Percentiles rank a stretch among this genome's conserved stretches.
phyloP scores from a whole-genome alignment of 305 asterid species.

The Fraxinus latifolia region DNA sequence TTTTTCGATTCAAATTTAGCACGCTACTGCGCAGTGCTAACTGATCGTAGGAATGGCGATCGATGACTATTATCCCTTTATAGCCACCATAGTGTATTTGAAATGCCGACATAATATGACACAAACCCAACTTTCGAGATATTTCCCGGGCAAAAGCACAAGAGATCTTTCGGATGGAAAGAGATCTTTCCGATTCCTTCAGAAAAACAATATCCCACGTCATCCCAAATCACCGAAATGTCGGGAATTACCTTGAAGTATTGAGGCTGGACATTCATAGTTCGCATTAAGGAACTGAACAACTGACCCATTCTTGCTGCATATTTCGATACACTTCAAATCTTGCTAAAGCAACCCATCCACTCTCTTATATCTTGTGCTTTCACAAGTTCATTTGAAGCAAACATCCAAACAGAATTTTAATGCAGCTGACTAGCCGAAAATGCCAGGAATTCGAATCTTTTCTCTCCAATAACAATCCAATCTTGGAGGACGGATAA shows the following conservation, averaged over 20 bases:
- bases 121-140: conserved; percentile 48
- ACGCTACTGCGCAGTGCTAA: conserved; percentile 34
- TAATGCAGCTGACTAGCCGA: conserved; percentile 91
- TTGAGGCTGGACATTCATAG: conserved; percentile 49
- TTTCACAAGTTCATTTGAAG: conserved; percentile 63
- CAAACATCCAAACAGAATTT: conserved; percentile 92
- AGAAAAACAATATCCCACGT: conserved; percentile 78
- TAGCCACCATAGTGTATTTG: conserved; percentile 63
- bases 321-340: conserved; percentile 74
- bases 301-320: conserved; percentile 97
- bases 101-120: conserved; percentile 70
- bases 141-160: conserved; percentile 52
- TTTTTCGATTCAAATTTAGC: conserved; percentile 84
- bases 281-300: conserved; percentile 74
- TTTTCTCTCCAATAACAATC: conserved; percentile 69
- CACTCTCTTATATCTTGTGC: conserved; percentile 79
- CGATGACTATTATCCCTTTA: too few relatives aligned
- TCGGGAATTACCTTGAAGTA: conserved; percentile 62
- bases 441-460: conserved; percentile 73
- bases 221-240: conserved; percentile 57
- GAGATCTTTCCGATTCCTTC: conserved; percentile 93
- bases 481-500: conserved; percentile 67
- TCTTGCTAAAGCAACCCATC: conserved; percentile 91
- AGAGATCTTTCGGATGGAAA: too few relatives aligned
- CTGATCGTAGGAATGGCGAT: too few relatives aligned